Percentiles rank a stretch among this genome's conserved stretches.
phyloP scores from a whole-genome alignment of 2,329 filamentous ascomycete genomes.

The Cercospora citrullina region DNA sequence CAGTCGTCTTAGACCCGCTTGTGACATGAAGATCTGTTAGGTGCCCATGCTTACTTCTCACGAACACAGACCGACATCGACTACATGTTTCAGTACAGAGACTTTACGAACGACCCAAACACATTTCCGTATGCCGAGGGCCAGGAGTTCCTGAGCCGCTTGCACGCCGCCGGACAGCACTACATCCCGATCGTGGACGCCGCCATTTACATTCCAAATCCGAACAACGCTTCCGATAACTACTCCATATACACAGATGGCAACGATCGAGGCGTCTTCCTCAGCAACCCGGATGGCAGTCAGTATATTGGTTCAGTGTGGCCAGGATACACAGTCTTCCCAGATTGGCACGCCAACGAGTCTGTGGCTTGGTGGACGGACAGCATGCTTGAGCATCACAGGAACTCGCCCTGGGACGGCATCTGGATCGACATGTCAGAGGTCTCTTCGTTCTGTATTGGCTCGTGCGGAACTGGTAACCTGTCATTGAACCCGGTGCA shows the following conservation, averaged over 20 bases:
- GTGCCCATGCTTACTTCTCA: neutral
- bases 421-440: constrained; percentile 65
- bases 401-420: constrained; percentile 55
- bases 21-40: neutral
- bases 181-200: constrained; percentile 63
- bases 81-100: constrained; percentile 61
- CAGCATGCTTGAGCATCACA: constrained; percentile 53
- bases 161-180: constrained; percentile 58
- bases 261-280: constrained; percentile 38
- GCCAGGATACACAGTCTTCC: constrained; percentile 58
- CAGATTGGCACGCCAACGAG: constrained; percentile 61
- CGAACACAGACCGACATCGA: constrained; percentile 42
- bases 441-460: constrained; percentile 66
- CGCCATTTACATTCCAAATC: constrained; percentile 71
- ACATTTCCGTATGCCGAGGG: constrained; percentile 54
- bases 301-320: constrained; percentile 55
- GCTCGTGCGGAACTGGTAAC: constrained; percentile 68
- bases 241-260: constrained; percentile 48
- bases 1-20: neutral
- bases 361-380: constrained; percentile 61
- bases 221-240: constrained; percentile 64
- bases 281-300: constrained; percentile 40
- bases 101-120: constrained; percentile 58
- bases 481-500: constrained; percentile 68
- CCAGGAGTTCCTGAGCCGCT: constrained; percentile 52